phyloP scores from a whole-genome alignment of 768 basidiomycete genomes.

The Collybia nuda region DNA sequence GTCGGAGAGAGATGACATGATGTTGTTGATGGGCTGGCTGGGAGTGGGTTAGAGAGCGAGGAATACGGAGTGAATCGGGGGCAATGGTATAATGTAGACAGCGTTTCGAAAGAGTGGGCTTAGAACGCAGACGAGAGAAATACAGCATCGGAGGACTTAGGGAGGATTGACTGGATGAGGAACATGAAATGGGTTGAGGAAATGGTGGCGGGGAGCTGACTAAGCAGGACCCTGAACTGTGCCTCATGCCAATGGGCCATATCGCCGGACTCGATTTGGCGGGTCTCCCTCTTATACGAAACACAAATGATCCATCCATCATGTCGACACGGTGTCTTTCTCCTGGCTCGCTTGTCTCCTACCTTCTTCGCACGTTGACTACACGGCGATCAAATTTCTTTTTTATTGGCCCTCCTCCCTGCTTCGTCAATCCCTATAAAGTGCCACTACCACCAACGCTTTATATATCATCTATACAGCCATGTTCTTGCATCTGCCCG shows the following conservation, averaged over 20 bases:
- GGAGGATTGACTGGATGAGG: too few species aligned
- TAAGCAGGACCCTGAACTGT: conserved; percentile 3
- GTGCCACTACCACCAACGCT: conserved; percentile 6
- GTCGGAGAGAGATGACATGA: conserved; percentile 16
- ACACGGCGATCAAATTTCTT: conserved; percentile 37
- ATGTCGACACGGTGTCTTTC: conserved; percentile 23
- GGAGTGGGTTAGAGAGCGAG: too few species aligned
- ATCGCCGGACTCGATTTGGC: conserved; percentile 12
- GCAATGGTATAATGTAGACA: too few species aligned
- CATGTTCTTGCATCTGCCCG: conserved; percentile 56
- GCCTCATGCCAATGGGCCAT: conserved; percentile 13
- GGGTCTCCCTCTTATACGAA: conserved; percentile 18
- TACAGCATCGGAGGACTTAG: conserved; percentile 8
- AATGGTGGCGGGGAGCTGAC: conserved; percentile 6
- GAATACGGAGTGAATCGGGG: conserved; percentile 4
- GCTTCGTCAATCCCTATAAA: conserved; percentile 13
- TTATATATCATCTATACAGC: conserved; percentile 12
- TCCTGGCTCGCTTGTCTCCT: conserved; percentile 16
- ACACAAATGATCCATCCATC: conserved; percentile 15
- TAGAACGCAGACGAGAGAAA: conserved; percentile 7
- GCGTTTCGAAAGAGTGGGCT: conserved; percentile 1
- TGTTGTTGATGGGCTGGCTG: conserved; percentile 4
- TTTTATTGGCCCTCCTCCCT: conserved; percentile 25
- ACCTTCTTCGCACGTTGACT: conserved; percentile 27
- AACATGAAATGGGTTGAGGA: neutral